Base-by-base conservation (phyloP, 441 rosid species). In the Pelargonium citronellum region DNA sequence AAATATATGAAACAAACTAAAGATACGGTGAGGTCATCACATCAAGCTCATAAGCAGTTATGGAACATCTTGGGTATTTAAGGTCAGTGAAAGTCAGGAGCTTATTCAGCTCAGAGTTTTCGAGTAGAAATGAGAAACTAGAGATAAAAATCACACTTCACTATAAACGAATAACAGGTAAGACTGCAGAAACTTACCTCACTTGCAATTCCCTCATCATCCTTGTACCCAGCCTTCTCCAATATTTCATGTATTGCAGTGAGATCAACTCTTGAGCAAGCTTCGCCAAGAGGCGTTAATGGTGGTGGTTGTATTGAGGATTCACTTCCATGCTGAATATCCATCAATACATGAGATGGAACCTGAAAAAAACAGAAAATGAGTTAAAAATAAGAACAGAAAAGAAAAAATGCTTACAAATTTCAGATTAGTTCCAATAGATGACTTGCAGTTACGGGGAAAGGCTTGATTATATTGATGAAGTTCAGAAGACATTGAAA, bases 161-260 rank as follows among this genome's bases (percentile, higher is more conserved):
- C 37, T 30, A 30, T 5, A 30, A 30, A 30, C 37, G 37, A 30
- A 30, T 30, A 30, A 30, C 37, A 30, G 37, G 37, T 30, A 30
- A 30, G 37, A 1, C 17, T 12, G 46, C 5, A 30, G 12, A 30
- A 30, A 16, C 80, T 73, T 49, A 90, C 99, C 91, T 94, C 99
- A 83, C 84, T 91, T 69, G 94, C 96, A 62, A 87, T 78, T 24
- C 95, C 93, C 65, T 89, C 96, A 53, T 94, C 99, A 64, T 94
- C 96, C 71, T 87, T 89, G 80, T 91, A 94, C 72, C 99, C 97
- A 43, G 75, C 70, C 77, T 87, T 87, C 75, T 94, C 97, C 13
- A 94, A 82, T 70, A 94, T 83, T 79, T 89, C 94, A 71, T 90
- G 94, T 75, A 94, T 89, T 1, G 96, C 96, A 19, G 95, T 87